Conservation (phyloP, 805 yeast species). For the Pichia scutulata region DNA sequence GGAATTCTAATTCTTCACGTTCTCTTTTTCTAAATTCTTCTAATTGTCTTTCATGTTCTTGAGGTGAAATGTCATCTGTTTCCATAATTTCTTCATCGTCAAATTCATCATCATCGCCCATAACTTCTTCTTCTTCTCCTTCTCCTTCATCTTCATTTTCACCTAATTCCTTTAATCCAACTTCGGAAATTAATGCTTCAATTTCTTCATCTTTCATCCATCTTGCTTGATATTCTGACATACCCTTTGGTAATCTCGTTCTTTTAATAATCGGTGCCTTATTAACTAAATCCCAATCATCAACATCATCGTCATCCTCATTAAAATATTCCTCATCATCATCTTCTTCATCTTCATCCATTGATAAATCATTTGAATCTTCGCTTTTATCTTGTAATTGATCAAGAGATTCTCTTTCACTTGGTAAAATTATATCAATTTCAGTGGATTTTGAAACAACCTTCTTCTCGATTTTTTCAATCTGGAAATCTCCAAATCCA, state of each 20-base stretch:
- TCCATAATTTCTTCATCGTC: slow-evolving; percentile 47
- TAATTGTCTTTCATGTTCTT: slow-evolving; percentile 78
- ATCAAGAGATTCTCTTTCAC: slow-evolving; percentile 22
- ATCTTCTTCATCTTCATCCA: slow-evolving; percentile 27
- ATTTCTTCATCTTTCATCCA: slow-evolving; percentile 64
- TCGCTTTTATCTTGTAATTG: slow-evolving; percentile 33
- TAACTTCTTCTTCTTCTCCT: slow-evolving; percentile 28
- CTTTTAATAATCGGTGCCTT: slow-evolving; percentile 13
- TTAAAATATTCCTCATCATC: slow-evolving; percentile 32
- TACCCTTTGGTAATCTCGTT: slow-evolving; percentile 54
- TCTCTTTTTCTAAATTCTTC: slow-evolving; percentile 59
- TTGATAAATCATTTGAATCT: slow-evolving; percentile 51
- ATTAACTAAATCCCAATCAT: slow-evolving; percentile 18
- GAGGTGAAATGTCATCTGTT: slow-evolving; percentile 66
- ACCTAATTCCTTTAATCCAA: slow-evolving; percentile 27
- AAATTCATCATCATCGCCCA: not conserved
- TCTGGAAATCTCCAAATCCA: slow-evolving; percentile 81
- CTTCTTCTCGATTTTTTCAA: slow-evolving; percentile 57
- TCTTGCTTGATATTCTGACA: slow-evolving; percentile 68
- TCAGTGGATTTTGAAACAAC: slow-evolving; percentile 23
- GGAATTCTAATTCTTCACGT: slow-evolving; percentile 84
- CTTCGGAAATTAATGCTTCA: slow-evolving; percentile 33
- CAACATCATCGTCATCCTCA: slow-evolving; percentile 19
- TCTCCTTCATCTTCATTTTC: slow-evolving; percentile 24
- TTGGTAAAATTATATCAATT: slow-evolving; percentile 23